Percentiles rank a stretch among this genome's conserved stretches.
phyloP scores from a whole-genome alignment of 495 filamentous ascomycete species.

The Talaromyces borbonicus region DNA sequence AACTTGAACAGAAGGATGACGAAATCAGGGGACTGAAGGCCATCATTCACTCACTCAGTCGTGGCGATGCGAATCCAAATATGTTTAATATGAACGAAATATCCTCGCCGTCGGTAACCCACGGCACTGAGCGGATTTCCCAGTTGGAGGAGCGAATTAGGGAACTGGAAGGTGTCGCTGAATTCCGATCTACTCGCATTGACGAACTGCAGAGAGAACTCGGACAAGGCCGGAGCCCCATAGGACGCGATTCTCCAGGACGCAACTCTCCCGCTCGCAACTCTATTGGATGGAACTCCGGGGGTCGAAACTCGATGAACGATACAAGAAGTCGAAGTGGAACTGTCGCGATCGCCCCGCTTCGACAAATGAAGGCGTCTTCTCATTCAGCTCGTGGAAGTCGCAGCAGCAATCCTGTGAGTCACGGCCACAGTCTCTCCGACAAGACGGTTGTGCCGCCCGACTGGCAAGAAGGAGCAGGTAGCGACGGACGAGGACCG shows the following conservation, averaged over 20 bases:
- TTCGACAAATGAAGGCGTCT: constrained; percentile 30
- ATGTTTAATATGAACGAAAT: constrained; percentile 19
- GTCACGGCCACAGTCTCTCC: constrained; percentile 33
- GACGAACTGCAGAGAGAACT: constrained; percentile 88
- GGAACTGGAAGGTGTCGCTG: constrained; percentile 59
- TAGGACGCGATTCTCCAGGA: constrained; percentile 13
- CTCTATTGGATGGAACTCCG: constrained; percentile 13
- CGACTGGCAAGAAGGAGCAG: constrained; percentile 32
- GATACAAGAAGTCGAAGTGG: constrained; percentile 25
- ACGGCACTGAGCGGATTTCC: constrained; percentile 24
- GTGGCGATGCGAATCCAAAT: constrained; percentile 44
- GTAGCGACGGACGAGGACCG: constrained; percentile 20
- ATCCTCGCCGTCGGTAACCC: constrained; percentile 11
- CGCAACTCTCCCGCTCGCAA: constrained; percentile 7
- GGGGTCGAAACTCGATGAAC: constrained; percentile 5
- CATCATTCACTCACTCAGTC: constrained; percentile 89
- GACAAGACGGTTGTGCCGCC: constrained; percentile 37
- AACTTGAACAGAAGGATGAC: constrained; percentile 89
- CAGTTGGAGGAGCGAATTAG: constrained; percentile 65
- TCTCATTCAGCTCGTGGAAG: constrained; percentile 25
- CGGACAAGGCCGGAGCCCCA: constrained; percentile 41
- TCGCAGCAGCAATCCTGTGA: constrained; percentile 14
- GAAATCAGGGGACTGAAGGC: constrained; percentile 95
- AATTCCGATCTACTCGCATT: constrained; percentile 64
- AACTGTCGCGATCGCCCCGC: constrained; percentile 29